phyloP scores from a whole-genome alignment of 169 alveolate species.

The Plasmodium gonderi region DNA sequence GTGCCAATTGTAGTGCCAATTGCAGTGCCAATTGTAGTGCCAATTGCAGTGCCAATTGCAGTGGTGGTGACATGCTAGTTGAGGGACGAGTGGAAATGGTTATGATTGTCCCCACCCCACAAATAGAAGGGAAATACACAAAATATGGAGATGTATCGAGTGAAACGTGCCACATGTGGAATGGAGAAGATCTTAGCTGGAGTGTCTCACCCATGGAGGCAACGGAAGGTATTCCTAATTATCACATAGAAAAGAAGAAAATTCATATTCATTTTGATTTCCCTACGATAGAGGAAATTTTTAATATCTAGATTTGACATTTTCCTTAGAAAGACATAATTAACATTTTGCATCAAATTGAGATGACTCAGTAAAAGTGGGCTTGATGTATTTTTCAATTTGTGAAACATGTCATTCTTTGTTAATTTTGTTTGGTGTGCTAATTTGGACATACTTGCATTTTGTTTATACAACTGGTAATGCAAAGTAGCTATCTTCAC shows the following conservation, averaged over 20 bases:
- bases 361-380: not conserved
- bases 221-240: not conserved
- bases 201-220: conserved; percentile 16
- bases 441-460: not conserved
- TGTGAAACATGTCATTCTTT: conserved; percentile 4
- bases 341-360: not conserved
- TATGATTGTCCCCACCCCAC: too few relatives aligned
- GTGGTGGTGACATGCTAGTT: too few relatives aligned
- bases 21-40: too few relatives aligned
- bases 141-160: too few relatives aligned
- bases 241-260: not conserved
- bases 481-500: not conserved
- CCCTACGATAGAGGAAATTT: not conserved
- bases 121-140: too few relatives aligned
- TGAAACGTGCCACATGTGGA: too few relatives aligned
- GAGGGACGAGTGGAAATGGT: too few relatives aligned
- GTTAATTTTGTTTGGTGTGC: not conserved
- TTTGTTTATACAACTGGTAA: conserved; percentile 15
- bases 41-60: too few relatives aligned
- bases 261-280: not conserved
- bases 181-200: too few relatives aligned
- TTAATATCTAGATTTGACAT: not conserved
- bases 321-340: not conserved
- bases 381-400: not conserved
- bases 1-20: too few relatives aligned